Conservation (phyloP, 2,329 filamentous ascomycete genomes). For the Fusarium sp. region DNA sequence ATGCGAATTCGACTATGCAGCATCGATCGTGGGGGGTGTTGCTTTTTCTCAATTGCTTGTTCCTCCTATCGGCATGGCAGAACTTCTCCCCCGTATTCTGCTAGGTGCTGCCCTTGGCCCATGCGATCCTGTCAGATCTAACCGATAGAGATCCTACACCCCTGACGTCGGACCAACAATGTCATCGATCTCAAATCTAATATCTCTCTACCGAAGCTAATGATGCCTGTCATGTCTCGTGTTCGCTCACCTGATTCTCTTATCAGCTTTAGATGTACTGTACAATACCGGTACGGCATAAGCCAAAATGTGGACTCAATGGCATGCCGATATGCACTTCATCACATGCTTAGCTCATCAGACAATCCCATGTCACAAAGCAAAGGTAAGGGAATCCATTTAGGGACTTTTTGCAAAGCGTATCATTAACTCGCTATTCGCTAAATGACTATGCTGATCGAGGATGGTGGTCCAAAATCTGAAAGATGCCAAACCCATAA, state of each 20-base stretch:
- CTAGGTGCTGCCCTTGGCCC: constrained; percentile 1
- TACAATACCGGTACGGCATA: background rate
- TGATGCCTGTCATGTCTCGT: constrained; percentile 31
- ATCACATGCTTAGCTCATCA: background rate
- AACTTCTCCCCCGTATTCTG: background rate
- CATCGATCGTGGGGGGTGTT: background rate
- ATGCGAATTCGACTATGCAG: constrained; percentile 4
- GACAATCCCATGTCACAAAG: background rate
- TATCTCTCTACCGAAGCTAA: constrained; percentile 17
- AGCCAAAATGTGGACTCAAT: background rate
- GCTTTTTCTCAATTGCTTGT: constrained; percentile 3
- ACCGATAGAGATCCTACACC: constrained; percentile 15
- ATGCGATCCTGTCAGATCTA: constrained; percentile 19
- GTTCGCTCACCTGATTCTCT: constrained; percentile 25
- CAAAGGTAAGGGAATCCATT: background rate
- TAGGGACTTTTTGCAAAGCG: background rate
- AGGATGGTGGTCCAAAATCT: background rate
- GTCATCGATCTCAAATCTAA: constrained; percentile 24
- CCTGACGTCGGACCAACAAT: constrained; percentile 9
- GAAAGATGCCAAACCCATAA: constrained; percentile 1
- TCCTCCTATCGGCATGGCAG: background rate
- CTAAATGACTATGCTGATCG: background rate
- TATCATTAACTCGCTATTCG: background rate
- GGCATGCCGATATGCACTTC: background rate
- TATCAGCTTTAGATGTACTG: background rate